These are phyloP conservation scores for Annulohypoxylon nitens DNA, from an alignment of 495 filamentous ascomycete species.

Conservation along the genomic window DNA sequence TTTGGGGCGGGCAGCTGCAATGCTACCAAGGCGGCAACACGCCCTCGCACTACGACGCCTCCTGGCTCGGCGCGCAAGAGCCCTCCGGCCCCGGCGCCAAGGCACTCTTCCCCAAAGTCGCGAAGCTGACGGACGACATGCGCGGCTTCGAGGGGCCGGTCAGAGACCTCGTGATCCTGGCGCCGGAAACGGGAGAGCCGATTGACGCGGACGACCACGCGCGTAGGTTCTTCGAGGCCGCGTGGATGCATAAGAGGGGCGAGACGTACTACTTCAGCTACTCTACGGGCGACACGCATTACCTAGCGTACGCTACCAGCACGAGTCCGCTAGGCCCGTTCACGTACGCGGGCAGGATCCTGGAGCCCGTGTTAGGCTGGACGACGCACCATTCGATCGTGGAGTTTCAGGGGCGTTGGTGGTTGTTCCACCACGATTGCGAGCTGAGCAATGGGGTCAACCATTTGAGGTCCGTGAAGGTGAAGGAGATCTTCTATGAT, in stretches of 20 bases:
- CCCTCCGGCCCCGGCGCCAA: constrained; percentile 61
- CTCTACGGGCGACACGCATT: constrained; percentile 81
- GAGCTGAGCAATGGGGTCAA: constrained; percentile 71
- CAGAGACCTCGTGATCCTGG: constrained; percentile 67
- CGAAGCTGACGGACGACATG: constrained; percentile 74
- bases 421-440: constrained; percentile 80
- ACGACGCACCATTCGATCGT: constrained; percentile 85
- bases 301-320: constrained; percentile 73
- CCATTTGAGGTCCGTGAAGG: constrained; percentile 77
- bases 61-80: constrained; percentile 65
- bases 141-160: constrained; percentile 64
- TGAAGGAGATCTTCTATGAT: constrained; percentile 79
- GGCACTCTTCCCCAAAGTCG: constrained; percentile 72
- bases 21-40: constrained; percentile 60
- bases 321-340: constrained; percentile 75
- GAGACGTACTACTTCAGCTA: constrained; percentile 80
- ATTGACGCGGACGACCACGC: constrained; percentile 75
- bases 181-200: constrained; percentile 67
- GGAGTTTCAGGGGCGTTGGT: constrained; percentile 77
- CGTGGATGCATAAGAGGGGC: constrained; percentile 77
- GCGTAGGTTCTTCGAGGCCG: constrained; percentile 81
- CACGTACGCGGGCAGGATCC: constrained; percentile 74
- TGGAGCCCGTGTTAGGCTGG: constrained; percentile 82
- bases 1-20: constrained; percentile 80
- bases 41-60: constrained; percentile 59